These are phyloP conservation scores for Aspergillus clavatus DNA, from an alignment of 2,329 filamentous ascomycete genomes.

Conservation along the genomic window DNA sequence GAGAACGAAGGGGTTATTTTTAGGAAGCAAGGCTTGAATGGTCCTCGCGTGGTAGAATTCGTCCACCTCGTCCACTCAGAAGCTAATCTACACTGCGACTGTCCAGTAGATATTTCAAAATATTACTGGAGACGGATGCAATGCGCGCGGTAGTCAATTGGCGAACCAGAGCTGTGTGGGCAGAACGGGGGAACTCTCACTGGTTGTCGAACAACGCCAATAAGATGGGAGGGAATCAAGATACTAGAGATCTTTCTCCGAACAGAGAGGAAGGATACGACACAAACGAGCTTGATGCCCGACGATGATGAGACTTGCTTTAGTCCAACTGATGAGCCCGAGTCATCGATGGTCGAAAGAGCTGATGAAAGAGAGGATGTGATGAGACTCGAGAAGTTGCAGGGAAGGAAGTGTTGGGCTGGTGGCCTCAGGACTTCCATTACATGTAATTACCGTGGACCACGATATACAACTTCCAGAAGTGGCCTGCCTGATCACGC, in stretches of 20 bases:
- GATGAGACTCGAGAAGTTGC: slow-evolving; percentile 1
- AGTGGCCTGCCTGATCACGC: not conserved
- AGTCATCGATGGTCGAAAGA: slow-evolving; percentile 2
- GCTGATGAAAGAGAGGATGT: slow-evolving; percentile 5
- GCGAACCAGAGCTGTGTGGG: slow-evolving; percentile 34
- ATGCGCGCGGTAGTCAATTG: slow-evolving; percentile 32
- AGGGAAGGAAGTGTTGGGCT: not conserved
- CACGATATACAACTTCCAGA: not conserved
- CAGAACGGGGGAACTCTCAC: slow-evolving; percentile 19
- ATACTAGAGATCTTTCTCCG: slow-evolving; percentile 4
- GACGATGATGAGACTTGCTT: not conserved
- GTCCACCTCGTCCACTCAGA: slow-evolving; percentile 2
- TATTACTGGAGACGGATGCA: slow-evolving; percentile 26
- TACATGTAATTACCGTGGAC: not conserved
- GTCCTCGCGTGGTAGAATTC: slow-evolving; percentile 13
- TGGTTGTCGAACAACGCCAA: slow-evolving; percentile 19
- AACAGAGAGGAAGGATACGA: slow-evolving; percentile 2
- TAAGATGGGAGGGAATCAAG: slow-evolving; percentile 6
- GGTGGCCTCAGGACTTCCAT: not conserved
- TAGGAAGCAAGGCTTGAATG: slow-evolving; percentile 12
- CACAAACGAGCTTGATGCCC: not conserved
- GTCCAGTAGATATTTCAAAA: slow-evolving; percentile 13
- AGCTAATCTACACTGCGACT: slow-evolving; percentile 7
- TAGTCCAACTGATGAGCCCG: slow-evolving; percentile 7
- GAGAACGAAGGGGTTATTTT: slow-evolving; percentile 10